Base-by-base conservation (phyloP, 208 protist genomes). In the Tetramitus jugosus region DNA sequence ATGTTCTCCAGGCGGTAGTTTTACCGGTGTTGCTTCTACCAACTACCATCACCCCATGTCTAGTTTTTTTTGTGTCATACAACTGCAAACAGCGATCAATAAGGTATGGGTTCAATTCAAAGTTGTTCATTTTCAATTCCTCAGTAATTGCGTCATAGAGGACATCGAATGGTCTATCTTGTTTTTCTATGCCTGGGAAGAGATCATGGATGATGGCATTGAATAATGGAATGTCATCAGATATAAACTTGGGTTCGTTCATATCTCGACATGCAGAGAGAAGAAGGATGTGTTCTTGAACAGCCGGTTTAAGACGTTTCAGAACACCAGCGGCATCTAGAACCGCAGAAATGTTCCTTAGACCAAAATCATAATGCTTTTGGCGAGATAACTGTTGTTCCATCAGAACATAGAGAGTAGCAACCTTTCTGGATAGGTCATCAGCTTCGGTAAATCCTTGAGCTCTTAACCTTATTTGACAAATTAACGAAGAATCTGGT, bases 31-130 rank as follows among this genome's bases (percentile, higher is more conserved):
- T 91, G 35, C 95, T 94, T 56, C 84, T 86, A 53, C 97, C 97
- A 45, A 99, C 95, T 67, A 98, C 84, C 96, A 99, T 99, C 45
- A 98, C 95, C 45, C 96, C 96, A 84, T 99, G 97, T 29, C 96
- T 91, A 0, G 93, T 97, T 56, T 87, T 80, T 82, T 98, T 89
- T 2, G 94, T 96, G 83, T 99, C 94, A 88, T 95, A 96, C 17
- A 98, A 84, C 81, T 98, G 95, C 49, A 98, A 71, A 26, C 86
- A 86, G 85, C 98, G 98, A 39, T 81, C 89, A 33, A 96, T 79
- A 61, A 95, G 88, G 80, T 94, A 88, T 62, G 81, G 81, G 77
- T 89, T 92, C 37, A 83, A 82, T 85, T 93, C 88, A 45, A 94
- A 86, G 69, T 85, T 85, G 46, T 87, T 88, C 42, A 77, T 84